Percentiles rank a stretch among this genome's conserved stretches.
Evolutionary conservation across 1,284 basidiomycete genomes (phyloP).

Genomic region (Sporisorium iseilematis-ciliati): DNA sequence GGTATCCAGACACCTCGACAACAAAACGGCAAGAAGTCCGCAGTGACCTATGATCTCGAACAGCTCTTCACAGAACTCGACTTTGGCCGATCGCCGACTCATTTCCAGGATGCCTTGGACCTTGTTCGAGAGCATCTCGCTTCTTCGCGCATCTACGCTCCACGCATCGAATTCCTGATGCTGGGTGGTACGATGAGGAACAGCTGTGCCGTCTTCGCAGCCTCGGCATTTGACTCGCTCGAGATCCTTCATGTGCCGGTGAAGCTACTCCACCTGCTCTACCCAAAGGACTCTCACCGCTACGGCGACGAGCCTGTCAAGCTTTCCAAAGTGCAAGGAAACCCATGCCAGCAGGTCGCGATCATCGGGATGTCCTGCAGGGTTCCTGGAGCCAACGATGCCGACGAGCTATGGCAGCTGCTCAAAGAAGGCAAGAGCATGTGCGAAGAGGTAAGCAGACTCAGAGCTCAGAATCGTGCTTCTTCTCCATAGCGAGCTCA

Average conservation of each 20-base stretch:
- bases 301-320: slow-evolving; percentile 41
- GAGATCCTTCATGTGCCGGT: slow-evolving; percentile 6
- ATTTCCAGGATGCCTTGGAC: slow-evolving; percentile 14
- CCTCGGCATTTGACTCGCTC: neutral
- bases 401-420: slow-evolving; percentile 47
- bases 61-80: slow-evolving; percentile 10
- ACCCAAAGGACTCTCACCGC: slow-evolving; percentile 27
- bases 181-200: slow-evolving; percentile 26
- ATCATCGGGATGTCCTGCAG: slow-evolving; percentile 56
- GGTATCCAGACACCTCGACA: neutral
- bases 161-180: slow-evolving; percentile 15
- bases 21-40: neutral
- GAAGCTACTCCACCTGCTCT: slow-evolving; percentile 32
- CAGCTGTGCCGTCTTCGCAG: slow-evolving; percentile 4
- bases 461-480: no score
- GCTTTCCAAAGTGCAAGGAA: slow-evolving; percentile 43
- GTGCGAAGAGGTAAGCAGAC: slow-evolving; percentile 38
- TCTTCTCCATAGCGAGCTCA: neutral
- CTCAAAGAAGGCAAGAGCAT: slow-evolving; percentile 43
- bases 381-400: slow-evolving; percentile 48
- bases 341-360: slow-evolving; percentile 45
- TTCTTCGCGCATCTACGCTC: slow-evolving; percentile 18
- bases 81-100: slow-evolving; percentile 18
- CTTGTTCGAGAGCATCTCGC: slow-evolving; percentile 8
- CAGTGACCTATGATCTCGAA: slow-evolving; percentile 6